Conservation (phyloP, 2,329 filamentous ascomycete species). For the Colletotrichum horii region DNA sequence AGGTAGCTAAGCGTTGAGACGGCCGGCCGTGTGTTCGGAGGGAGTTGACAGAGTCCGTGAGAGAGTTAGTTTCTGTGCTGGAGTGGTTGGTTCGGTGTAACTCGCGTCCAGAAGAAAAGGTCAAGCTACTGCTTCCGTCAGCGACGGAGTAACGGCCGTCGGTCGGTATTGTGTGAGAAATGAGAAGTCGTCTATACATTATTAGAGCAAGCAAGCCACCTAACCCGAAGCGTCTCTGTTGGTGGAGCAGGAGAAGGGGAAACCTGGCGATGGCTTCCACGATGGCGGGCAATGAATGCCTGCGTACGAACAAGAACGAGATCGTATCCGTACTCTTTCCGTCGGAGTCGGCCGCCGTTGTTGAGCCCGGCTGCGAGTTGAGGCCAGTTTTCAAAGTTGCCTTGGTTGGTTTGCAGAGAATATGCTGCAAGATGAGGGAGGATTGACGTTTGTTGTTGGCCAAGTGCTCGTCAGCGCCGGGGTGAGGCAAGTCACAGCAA, state of each 20-base stretch:
- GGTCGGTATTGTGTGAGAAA: not conserved
- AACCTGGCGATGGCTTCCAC: not conserved
- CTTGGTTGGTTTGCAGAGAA: not conserved
- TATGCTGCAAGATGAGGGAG: constrained; percentile 15
- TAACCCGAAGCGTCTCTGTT: not conserved
- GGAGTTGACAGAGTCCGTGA: constrained; percentile 4
- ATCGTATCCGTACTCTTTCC: constrained; percentile 5
- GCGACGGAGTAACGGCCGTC: not conserved
- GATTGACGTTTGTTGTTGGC: constrained; percentile 9
- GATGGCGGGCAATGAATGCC: not conserved
- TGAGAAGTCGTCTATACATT: not conserved
- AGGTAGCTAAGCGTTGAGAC: constrained; percentile 8
- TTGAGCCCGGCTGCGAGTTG: not conserved
- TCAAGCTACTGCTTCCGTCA: not conserved
- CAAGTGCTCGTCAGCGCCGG: not conserved
- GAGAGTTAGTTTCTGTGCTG: not conserved
- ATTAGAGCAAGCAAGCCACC: not conserved
- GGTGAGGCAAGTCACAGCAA: not conserved
- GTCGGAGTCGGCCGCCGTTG: not conserved
- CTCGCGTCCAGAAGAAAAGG: not conserved
- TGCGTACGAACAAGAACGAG: not conserved
- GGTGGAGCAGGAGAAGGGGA: not conserved
- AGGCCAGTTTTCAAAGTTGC: not conserved
- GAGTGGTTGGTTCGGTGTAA: constrained; percentile 2
- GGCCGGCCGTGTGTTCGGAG: not conserved